Base-by-base conservation (phyloP, 2,329 filamentous ascomycete species). In the Fusarium xylarioides region DNA sequence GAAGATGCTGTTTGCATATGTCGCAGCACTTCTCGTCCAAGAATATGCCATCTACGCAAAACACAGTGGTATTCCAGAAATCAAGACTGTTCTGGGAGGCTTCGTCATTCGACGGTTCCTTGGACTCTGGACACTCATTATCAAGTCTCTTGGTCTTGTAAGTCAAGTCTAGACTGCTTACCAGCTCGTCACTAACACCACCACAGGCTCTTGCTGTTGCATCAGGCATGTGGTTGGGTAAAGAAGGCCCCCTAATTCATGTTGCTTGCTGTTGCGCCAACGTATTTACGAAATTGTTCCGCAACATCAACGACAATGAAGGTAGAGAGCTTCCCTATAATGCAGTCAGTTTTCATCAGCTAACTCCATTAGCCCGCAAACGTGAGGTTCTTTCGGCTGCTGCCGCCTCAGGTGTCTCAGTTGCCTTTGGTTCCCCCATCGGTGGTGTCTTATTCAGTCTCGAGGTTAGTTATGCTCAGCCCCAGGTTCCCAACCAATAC, bases 191-290 rank as follows among this genome's bases (percentile, higher is more conserved):
- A 38, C 80, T 81, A 57, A 81, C 64, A 15, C 6, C 18, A 68
- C n/a, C 8, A 15, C 69, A 97, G 90, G 95, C 95, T 80, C 89
- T 98, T 40, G 93, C 95, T 47, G 95, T 98, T 49, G 93, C 94
- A 74, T 98, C 95, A 11, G 95, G 95, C 56, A 91, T 99, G 86
- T 98, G 96, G 95, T 86, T 98, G 19, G 95, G 95, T 37, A 98
- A 98, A 82, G 95, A 99, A 85, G 95, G 95, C 3, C 95, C 95
- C 2, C 84, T 98, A 42, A 95, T 99, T 11, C 95, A 99, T 82
- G 95, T 98, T 28, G 95, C 95, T 67, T 98, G 96, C 83, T 98
- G 96, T 81, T 98, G 95, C 80, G 95, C 95, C 52, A 97, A 97
- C 79, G 83, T 98, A 15, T 95, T 98, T 79, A 97, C 96, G 89